Percentiles rank a stretch among this genome's conserved stretches.
Evolutionary conservation across 805 yeast species (phyloP).

Genomic region (Danielia reshetovae): DNA sequence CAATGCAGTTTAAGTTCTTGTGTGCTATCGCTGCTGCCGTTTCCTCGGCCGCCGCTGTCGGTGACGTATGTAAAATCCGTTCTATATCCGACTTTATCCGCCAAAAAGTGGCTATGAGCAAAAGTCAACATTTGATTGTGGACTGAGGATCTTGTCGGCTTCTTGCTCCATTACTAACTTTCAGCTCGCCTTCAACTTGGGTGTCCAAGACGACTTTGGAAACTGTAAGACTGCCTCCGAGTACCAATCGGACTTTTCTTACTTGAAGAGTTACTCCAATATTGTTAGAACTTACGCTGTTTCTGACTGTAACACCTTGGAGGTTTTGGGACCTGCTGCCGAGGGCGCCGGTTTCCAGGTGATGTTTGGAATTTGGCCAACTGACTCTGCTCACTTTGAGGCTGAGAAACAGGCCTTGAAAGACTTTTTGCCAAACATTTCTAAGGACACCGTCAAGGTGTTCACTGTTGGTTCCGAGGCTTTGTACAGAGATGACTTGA

Average conservation of each 20-base stretch:
- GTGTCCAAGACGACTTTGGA: conserved; percentile 73
- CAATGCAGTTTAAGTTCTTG: conserved; percentile 39
- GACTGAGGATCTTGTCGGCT: too few species aligned
- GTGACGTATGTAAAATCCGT: conserved; percentile 50
- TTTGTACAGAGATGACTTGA: conserved; percentile 82
- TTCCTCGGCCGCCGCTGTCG: conserved; percentile 53
- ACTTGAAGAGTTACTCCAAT: conserved; percentile 54
- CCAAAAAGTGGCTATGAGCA: too few species aligned
- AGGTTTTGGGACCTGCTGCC: conserved; percentile 82
- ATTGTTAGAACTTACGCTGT: conserved; percentile 85
- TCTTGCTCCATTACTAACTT: conserved; percentile 9
- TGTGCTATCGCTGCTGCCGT: conserved; percentile 47
- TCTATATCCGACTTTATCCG: too few species aligned
- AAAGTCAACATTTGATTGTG: background rate
- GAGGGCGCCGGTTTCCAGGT: conserved; percentile 71
- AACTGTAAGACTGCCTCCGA: conserved; percentile 72
- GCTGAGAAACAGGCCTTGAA: conserved; percentile 72
- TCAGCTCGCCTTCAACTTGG: conserved; percentile 55
- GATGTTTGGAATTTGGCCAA: conserved; percentile 93
- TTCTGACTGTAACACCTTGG: conserved; percentile 89
- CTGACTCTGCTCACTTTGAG: conserved; percentile 69
- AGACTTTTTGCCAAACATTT: conserved; percentile 66
- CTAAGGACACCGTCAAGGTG: conserved; percentile 64
- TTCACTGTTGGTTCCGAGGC: conserved; percentile 95
- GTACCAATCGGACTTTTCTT: conserved; percentile 62